Evolutionary conservation across 2,329 filamentous ascomycete genomes (phyloP), one percentile per base, ranked within the genome.

Genomic region (Dothistroma pini): DNA sequence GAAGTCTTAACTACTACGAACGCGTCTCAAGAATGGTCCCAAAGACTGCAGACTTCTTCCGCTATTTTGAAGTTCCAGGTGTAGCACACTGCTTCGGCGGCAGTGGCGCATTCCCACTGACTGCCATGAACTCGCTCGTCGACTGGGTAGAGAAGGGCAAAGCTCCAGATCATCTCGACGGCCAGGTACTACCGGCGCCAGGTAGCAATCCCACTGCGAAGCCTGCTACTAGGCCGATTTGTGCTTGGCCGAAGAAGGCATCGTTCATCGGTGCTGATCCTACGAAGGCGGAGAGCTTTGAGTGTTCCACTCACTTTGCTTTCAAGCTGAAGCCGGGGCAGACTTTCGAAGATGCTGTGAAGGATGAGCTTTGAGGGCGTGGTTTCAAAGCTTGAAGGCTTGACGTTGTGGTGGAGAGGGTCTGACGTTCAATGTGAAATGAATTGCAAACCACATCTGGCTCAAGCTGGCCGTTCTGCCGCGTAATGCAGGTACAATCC

Each of bases 11-110:
- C 34, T 78, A 78, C 62, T 76, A 76, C 60, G 56, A 70, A 2
- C 62, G 66, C 4, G 74, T 76, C 4, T 56, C 58, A 14, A 52
- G 44, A 1, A 32, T 59, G 21, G 54, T 60, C 1, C 53, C 70
- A 0, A 51, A 67, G 0, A 64, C 69, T 1, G 54, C 62, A 8
- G 70, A 75, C 38, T 78, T 70, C 59, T 77, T 71, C 52, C 71
- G 74, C 11, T 68, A 73, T 35, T 78, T 76, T 41, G 62, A 69
- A 12, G 74, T 71, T 19, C 76, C 76, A 2, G 76, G 76, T 4
- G 71, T 75, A 2, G 66, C 61, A 4, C 76, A 78, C 56, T 77
- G 76, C 49, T 38, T 48, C 7, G 72, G 70, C 12, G 75, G 75
- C 0, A 21, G 47, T 7, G 75, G 71, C 1, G 64, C 64, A 6